Evolutionary conservation across 106 monocot species (phyloP), one percentile per base, ranked within the genome.

Genomic region (Vanilla planifolia): DNA sequence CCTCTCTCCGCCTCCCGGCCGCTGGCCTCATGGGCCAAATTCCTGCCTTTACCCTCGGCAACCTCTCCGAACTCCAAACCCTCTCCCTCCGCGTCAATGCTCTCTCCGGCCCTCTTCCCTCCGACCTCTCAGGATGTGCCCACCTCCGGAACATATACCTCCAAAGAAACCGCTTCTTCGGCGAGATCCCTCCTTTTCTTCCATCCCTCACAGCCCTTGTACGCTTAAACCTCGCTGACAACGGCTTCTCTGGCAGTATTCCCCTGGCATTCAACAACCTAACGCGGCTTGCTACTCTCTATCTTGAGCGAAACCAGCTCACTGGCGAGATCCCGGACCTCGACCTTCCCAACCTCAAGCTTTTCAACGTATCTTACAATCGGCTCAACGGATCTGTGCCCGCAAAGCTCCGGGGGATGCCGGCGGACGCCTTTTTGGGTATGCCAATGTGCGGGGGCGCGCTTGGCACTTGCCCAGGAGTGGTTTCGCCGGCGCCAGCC

Each of bases 361-460:
- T 73, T 48, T 88, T 98, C 70, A 88, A 98, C 53, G 87, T 91
- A 22, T 98, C 96, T 2, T 88, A 30, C 68, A 98, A 91, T 60
- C 47, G 73, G 36, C 68, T 98, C 52, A 91, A 74, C 24, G 91
- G 90, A n/a, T 84, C 96, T 16, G 69, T 96, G 32, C 96, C 91
- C 11, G 19, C 0, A 1, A 57, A 55, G 34, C 79, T 96, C 52
- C 74, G 78, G 19, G 59, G 44, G 6, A 36, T 50, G 77, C 68
- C 76, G 1, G 11, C 22, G 3, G 34, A 23, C 21, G 33, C 84
- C 16, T 98, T 88, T 48, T 22, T 87, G 17, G 79, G 77, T 7
- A 81, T 79, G 33, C 59, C 51, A 1, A 48, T 84, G 32, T 96
- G 87, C 57, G 91, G 96, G 0, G 77, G 72, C 2, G 79, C 79